phyloP scores from a whole-genome alignment of 768 basidiomycete species.

The Lactarius deliciosus region DNA sequence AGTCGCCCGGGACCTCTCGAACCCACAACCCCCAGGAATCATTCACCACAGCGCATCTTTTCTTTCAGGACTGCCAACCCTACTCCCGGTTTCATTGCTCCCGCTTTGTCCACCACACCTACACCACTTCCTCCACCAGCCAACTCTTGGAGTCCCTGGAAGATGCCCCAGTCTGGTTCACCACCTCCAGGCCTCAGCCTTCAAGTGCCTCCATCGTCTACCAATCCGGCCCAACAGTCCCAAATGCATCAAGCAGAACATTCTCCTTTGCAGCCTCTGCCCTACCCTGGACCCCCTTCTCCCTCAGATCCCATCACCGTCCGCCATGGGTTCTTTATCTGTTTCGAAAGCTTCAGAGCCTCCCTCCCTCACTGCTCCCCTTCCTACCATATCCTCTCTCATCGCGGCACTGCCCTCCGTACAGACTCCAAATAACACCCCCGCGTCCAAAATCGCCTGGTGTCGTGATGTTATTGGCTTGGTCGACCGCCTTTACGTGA shows the following conservation, averaged over 20 bases:
- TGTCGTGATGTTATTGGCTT: slow-evolving; percentile 79
- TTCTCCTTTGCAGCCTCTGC: background rate
- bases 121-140: slow-evolving; percentile 31
- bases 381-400: slow-evolving; percentile 66
- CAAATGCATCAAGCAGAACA: slow-evolving; percentile 1
- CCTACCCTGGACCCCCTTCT: slow-evolving; percentile 4
- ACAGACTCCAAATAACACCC: slow-evolving; percentile 56
- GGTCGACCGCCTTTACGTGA: slow-evolving; percentile 51
- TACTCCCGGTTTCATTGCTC: slow-evolving; percentile 29
- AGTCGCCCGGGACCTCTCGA: slow-evolving; percentile 28
- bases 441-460: slow-evolving; percentile 69
- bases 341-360: slow-evolving; percentile 32
- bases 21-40: slow-evolving; percentile 26
- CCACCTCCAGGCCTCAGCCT: slow-evolving; percentile 32
- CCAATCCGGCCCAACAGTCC: slow-evolving; percentile 28
- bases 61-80: slow-evolving; percentile 32
- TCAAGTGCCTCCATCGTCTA: slow-evolving; percentile 31
- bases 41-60: slow-evolving; percentile 29
- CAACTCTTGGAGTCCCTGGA: slow-evolving; percentile 35
- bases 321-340: slow-evolving; percentile 31
- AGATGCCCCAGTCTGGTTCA: slow-evolving; percentile 32
- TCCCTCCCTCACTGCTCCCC: slow-evolving; percentile 61
- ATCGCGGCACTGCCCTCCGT: slow-evolving; percentile 49
- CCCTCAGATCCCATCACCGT: slow-evolving; percentile 21
- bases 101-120: slow-evolving; percentile 14